phyloP scores from a whole-genome alignment of 495 filamentous ascomycete species.

The Aspergillus biplanus region DNA sequence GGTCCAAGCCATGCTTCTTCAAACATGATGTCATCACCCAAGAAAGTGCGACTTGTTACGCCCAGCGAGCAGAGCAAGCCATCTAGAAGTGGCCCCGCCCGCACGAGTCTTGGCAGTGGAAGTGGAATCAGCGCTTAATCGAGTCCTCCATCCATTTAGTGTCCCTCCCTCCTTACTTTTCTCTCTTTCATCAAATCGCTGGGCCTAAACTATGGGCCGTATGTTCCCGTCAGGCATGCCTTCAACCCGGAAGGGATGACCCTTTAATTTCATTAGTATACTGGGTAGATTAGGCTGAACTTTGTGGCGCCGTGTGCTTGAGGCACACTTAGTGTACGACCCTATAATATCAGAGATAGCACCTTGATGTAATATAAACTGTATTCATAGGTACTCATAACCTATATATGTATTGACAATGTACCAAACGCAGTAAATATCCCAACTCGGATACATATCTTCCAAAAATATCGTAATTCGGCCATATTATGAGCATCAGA shows the following conservation, averaged over 20 bases:
- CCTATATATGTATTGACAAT: not conserved
- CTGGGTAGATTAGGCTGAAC: too few species aligned
- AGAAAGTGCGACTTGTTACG: constrained; percentile 49
- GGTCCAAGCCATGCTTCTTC: constrained; percentile 30
- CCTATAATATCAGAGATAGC: too few species aligned
- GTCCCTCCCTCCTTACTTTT: not conserved
- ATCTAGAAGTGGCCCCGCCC: constrained; percentile 27
- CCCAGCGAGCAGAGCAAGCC: constrained; percentile 45
- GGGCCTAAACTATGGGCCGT: not conserved
- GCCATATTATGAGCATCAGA: not conserved
- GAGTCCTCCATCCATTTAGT: not conserved
- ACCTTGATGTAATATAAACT: constrained; percentile 3
- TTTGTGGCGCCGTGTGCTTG: too few species aligned
- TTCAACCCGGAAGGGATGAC: too few species aligned
- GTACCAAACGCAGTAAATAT: not conserved
- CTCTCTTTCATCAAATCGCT: not conserved
- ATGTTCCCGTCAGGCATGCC: not conserved
- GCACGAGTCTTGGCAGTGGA: constrained; percentile 29
- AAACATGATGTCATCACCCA: constrained; percentile 47
- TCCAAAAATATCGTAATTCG: not conserved
- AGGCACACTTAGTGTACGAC: too few species aligned
- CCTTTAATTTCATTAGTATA: too few species aligned
- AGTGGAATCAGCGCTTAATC: not conserved
- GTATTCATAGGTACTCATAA: constrained; percentile 2
- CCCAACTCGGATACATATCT: not conserved